Evolutionary conservation across 352 stramenopile species (phyloP).

Genomic region (Globisporangium cederbergense): DNA sequence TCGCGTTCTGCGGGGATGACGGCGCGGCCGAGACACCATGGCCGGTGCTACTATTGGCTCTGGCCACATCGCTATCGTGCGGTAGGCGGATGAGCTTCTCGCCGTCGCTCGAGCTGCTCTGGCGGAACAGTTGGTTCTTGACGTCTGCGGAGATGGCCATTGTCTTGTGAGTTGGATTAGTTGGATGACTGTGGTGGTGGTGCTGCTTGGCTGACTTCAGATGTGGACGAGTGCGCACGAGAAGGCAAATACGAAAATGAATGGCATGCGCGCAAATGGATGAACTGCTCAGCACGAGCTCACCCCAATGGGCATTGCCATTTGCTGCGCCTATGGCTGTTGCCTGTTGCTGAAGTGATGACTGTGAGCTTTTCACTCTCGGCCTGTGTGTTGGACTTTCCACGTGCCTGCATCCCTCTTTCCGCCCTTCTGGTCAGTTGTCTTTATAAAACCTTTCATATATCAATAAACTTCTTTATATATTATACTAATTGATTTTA

Average conservation of each 20-base stretch:
- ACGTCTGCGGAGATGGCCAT: conserved; percentile 19
- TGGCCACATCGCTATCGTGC: conserved; percentile 7
- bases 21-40: neutral
- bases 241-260: conserved; percentile 4
- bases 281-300: neutral
- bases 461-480: neutral
- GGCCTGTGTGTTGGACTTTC: conserved; percentile 4
- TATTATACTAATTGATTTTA: neutral
- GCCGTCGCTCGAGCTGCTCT: conserved; percentile 16
- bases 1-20: conserved; percentile 5
- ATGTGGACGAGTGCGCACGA: neutral
- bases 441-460: neutral
- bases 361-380: too few species aligned
- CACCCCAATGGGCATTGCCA: neutral
- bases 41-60: neutral
- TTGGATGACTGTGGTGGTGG: neutral
- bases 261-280: neutral
- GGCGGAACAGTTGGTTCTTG: conserved; percentile 17
- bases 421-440: conserved; percentile 1
- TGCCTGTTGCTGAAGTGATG: neutral
- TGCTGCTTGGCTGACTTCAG: neutral
- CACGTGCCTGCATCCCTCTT: neutral
- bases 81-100: conserved; percentile 19
- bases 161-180: neutral
- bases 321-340: neutral